phyloP scores from a whole-genome alignment of 1,284 basidiomycete species.

The Quambalaria eucalypti region DNA sequence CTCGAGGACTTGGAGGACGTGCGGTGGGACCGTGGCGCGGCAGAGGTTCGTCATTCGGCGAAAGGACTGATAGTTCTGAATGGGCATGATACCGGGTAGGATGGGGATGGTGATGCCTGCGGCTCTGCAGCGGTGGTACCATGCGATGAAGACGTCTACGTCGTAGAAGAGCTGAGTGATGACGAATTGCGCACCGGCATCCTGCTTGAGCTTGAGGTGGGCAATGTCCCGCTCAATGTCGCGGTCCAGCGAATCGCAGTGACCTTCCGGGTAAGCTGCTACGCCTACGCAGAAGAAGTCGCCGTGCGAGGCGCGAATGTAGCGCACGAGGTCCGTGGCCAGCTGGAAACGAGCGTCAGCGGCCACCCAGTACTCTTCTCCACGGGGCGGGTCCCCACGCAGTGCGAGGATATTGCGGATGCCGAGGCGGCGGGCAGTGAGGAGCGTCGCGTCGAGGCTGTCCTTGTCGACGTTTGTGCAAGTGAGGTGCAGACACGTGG shows the following conservation, averaged over 20 bases:
- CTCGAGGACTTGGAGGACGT: constrained; percentile 63
- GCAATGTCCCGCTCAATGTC: constrained; percentile 62
- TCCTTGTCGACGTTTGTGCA: constrained; percentile 84
- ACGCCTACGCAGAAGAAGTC: constrained; percentile 85
- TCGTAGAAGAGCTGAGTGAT: constrained; percentile 98
- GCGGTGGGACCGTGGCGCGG: constrained; percentile 66
- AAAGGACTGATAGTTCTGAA: constrained; percentile 92
- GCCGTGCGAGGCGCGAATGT: constrained; percentile 78
- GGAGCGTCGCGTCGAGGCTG: constrained; percentile 64
- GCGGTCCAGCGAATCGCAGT: constrained; percentile 57
- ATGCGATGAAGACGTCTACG: constrained; percentile 53
- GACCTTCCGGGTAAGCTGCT: constrained; percentile 89
- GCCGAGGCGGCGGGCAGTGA: constrained; percentile 72
- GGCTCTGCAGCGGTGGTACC: constrained; percentile 22
- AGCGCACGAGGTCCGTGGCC: constrained; percentile 78
- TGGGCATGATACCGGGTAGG: constrained; percentile 94
- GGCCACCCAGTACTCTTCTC: constrained; percentile 83
- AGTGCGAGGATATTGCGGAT: constrained; percentile 89
- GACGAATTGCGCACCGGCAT: constrained; percentile 90
- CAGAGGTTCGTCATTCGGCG: constrained; percentile 80
- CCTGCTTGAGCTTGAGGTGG: constrained; percentile 77
- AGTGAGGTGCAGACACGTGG: constrained; percentile 82
- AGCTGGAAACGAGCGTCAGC: constrained; percentile 76
- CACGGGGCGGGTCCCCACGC: constrained; percentile 75
- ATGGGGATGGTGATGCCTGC: constrained; percentile 77